These are phyloP conservation scores for Alternaria metachromatica DNA, from an alignment of 2,329 filamentous ascomycete species.

Conservation along the genomic window DNA sequence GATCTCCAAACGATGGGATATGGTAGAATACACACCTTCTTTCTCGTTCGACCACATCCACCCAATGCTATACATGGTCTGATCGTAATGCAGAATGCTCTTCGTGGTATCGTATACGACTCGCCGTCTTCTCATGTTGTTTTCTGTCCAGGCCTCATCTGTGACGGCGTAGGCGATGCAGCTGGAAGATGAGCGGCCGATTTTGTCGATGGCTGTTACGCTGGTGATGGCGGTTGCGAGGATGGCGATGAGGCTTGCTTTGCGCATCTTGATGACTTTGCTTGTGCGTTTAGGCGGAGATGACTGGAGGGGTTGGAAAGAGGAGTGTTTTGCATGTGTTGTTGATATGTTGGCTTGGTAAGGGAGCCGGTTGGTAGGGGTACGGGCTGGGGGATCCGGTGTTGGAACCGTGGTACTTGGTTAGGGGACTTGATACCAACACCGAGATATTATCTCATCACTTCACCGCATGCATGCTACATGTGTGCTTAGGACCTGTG, in stretches of 20 bases:
- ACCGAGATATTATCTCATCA: not conserved
- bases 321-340: not conserved
- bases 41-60: constrained; percentile 1
- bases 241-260: not conserved
- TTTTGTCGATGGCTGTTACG: constrained; percentile 1
- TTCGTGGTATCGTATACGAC: constrained; percentile 6
- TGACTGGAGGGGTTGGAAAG: not conserved
- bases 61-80: constrained; percentile 1
- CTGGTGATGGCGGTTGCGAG: not conserved
- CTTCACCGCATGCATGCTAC: not conserved
- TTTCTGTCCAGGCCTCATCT: not conserved
- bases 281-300: not conserved
- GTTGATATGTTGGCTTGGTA: not conserved
- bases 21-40: not conserved
- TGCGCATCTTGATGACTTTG: not conserved
- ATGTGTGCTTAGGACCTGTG: not conserved
- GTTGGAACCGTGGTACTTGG: not conserved
- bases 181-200: not conserved
- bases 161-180: not conserved
- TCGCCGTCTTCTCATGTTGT: not conserved
- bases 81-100: not conserved
- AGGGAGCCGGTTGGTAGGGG: not conserved
- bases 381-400: not conserved
- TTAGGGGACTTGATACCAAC: not conserved
- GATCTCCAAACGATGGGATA: not conserved